These are phyloP conservation scores for Colletotrichum costaricense DNA, from an alignment of 2,329 filamentous ascomycete genomes.

Conservation along the genomic window DNA sequence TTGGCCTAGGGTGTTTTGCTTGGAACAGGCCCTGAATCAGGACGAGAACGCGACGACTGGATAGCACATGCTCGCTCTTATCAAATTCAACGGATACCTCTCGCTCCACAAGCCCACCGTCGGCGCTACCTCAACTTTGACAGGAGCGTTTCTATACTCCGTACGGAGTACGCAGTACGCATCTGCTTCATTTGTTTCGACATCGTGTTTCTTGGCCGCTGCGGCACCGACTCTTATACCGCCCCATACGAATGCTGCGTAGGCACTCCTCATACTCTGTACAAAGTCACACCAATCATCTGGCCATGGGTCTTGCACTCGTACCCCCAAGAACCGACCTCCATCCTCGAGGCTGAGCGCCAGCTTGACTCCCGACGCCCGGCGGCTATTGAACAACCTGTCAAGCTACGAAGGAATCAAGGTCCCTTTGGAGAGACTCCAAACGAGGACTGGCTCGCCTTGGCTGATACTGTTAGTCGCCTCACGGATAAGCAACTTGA, in stretches of 20 bases:
- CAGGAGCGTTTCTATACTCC: background rate
- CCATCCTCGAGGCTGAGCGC: slow-evolving; percentile 23
- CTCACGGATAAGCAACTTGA: slow-evolving; percentile 7
- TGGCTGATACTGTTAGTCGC: slow-evolving; percentile 26
- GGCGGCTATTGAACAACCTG: background rate
- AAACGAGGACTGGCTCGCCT: slow-evolving; percentile 13
- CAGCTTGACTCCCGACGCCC: slow-evolving; percentile 14
- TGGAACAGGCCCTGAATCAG: slow-evolving; percentile 14
- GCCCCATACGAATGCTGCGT: background rate
- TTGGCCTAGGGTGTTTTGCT: slow-evolving; percentile 13
- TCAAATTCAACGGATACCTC: background rate
- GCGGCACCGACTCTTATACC: background rate
- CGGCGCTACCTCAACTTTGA: slow-evolving; percentile 11
- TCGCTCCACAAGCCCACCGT: slow-evolving; percentile 18
- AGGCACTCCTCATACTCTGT: background rate
- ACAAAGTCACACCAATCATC: background rate
- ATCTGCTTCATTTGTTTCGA: slow-evolving; percentile 1
- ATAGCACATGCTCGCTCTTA: background rate
- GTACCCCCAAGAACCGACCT: background rate
- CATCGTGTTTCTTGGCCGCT: background rate
- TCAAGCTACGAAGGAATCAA: background rate
- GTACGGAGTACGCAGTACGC: background rate
- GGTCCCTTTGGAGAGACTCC: background rate
- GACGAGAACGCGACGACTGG: background rate
- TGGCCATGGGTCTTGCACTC: background rate